Evolutionary conservation across 257 asterid genomes (phyloP).

Genomic region (Przewalskia tangutica): DNA sequence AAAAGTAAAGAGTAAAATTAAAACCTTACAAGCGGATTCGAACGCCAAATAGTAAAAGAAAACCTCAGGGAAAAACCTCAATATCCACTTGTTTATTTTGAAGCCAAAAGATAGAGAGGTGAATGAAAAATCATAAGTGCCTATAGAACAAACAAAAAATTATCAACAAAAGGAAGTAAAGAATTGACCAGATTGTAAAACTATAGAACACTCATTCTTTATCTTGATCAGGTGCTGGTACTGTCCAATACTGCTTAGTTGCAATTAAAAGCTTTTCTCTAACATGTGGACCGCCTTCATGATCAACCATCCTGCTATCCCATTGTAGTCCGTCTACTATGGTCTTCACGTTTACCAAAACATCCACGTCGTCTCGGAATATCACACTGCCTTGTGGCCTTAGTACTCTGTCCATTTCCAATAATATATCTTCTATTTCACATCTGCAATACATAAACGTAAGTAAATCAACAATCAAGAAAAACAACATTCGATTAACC

Average conservation of each 20-base stretch:
- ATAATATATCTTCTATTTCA: constrained; percentile 51
- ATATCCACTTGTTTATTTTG: background rate
- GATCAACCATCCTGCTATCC: constrained; percentile 74
- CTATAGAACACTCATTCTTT: constrained; percentile 1
- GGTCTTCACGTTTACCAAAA: constrained; percentile 48
- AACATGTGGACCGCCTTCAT: constrained; percentile 79
- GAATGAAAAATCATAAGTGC: background rate
- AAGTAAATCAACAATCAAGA: background rate
- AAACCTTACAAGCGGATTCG: no score
- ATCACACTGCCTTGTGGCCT: constrained; percentile 83
- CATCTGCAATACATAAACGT: constrained; percentile 34
- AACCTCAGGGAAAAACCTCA: background rate
- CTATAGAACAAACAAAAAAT: background rate
- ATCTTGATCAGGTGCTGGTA: constrained; percentile 37
- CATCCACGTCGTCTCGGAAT: constrained; percentile 76
- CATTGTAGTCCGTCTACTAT: constrained; percentile 62
- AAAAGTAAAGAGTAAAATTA: background rate
- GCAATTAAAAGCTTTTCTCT: constrained; percentile 77
- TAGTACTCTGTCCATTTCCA: constrained; percentile 80
- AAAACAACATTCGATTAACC: background rate
- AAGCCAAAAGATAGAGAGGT: background rate
- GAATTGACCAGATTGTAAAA: background rate
- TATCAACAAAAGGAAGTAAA: background rate
- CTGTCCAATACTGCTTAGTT: constrained; percentile 82
- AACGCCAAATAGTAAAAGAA: background rate